Percentiles rank a stretch among this genome's conserved stretches.
Conservation (phyloP, 306 rosid species). For the Ochetophila trinervis region DNA sequence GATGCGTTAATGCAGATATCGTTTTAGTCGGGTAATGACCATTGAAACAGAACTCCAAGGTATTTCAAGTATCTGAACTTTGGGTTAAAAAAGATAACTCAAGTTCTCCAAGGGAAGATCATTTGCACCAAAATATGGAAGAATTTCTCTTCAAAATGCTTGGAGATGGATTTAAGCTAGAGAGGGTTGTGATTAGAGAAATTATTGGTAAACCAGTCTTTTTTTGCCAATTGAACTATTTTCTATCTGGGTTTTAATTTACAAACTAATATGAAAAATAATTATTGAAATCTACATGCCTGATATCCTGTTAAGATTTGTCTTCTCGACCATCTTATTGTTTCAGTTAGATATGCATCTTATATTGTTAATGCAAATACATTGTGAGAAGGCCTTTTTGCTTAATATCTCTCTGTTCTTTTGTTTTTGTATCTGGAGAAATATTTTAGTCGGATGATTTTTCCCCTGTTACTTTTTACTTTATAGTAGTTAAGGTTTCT, state of each 20-base stretch:
- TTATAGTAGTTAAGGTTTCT: no score
- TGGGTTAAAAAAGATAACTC: slow-evolving; percentile 37
- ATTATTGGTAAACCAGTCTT: slow-evolving; percentile 65
- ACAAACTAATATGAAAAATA: background rate
- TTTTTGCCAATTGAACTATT: background rate
- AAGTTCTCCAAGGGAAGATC: slow-evolving; percentile 22
- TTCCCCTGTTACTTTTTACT: no score
- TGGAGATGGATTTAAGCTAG: slow-evolving; percentile 71
- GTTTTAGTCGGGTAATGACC: slow-evolving; percentile 51
- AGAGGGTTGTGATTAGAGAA: slow-evolving; percentile 52
- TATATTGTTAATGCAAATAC: no score
- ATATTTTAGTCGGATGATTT: no score
- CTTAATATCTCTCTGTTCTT: no score
- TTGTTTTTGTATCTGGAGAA: no score
- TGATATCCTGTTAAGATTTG: no score
- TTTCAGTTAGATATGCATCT: no score
- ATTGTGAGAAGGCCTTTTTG: no score
- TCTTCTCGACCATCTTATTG: no score
- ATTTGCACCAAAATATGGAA: slow-evolving; percentile 62
- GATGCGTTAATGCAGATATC: slow-evolving; percentile 66
- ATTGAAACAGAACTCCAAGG: slow-evolving; percentile 43
- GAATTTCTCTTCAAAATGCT: slow-evolving; percentile 75
- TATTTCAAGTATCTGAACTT: slow-evolving; percentile 43
- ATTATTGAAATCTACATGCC: background rate
- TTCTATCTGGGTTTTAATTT: slow-evolving; percentile 2